Base-by-base conservation (phyloP, 768 basidiomycete genomes). In the Fomitopsis pulvina region DNA sequence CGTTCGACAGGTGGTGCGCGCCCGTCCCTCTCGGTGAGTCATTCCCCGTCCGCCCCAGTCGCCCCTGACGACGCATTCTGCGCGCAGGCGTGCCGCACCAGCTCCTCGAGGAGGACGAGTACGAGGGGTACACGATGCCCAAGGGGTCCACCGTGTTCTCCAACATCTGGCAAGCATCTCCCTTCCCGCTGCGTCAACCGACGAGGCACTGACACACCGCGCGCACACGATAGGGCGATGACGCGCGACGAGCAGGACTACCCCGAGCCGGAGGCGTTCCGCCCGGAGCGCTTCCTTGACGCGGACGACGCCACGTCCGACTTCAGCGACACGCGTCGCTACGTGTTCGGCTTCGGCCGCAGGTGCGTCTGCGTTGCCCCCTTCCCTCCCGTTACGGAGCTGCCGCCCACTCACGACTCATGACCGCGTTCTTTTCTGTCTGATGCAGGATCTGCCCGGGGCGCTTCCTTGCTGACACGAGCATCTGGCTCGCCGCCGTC, bases 321-420 rank as follows among this genome's bases (percentile, higher is more conserved):
- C 34, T 27, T 12, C 34, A 18, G 22, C n/a, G 79, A 60, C 76
- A 78, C 38, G 64, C 69, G 34, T 68, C 71, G 26, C 57, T 76
- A 32, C 67, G 77, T 24, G n/a, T 81, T 80, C 55, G 80, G 79
- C 9, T 81, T 81, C 62, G 80, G 80, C 27, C 69, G 79, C 50
- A 65, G 59, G 59, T 60, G 9, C 18, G 57, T 45, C 12, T 27
- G n/a, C n/a, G n/a, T n/a, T n/a, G n/a, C 29, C 29, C 29, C 29
- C 29, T 30, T 8, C 14, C 29, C 29, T 8, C 14, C 29, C 29
- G 14, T 30, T n/a, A n/a, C n/a, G n/a, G n/a, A n/a, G n/a, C n/a
- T n/a, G n/a, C 29, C 29, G 14, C 29, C 29, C 29, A 37, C 34
- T 14, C 14, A 37, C 18, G 14, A 12, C 34, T 37, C 34, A 6